Conservation (phyloP, 768 basidiomycete species). For the Podaxis pistillaris region DNA sequence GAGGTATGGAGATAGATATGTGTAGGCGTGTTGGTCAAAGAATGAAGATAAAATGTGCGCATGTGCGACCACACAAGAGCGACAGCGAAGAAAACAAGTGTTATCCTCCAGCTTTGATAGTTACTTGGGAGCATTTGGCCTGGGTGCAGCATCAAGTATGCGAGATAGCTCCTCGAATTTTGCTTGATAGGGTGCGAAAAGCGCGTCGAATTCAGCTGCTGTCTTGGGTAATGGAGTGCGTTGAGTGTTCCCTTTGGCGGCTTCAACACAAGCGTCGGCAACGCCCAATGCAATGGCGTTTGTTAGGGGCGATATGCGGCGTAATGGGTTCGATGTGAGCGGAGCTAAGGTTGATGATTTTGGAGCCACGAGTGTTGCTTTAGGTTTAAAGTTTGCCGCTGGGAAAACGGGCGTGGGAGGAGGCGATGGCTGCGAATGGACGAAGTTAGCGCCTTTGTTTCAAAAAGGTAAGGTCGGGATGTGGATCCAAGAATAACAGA, state of each 20-base stretch:
- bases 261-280: not conserved
- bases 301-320: not conserved
- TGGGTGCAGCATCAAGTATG: constrained; percentile 12
- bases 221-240: constrained; percentile 1
- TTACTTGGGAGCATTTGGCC: not conserved
- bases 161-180: constrained; percentile 16
- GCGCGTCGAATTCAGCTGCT: constrained; percentile 20
- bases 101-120: not conserved
- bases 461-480: not conserved
- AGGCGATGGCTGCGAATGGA: constrained; percentile 1
- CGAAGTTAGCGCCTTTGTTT: not conserved
- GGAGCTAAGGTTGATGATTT: not conserved
- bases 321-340: not conserved
- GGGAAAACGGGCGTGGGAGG: not conserved
- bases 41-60: too few relatives aligned
- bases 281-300: not conserved
- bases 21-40: too few relatives aligned
- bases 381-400: not conserved
- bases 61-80: not conserved
- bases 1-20: too few relatives aligned
- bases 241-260: not conserved
- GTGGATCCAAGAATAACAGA: not conserved
- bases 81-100: not conserved
- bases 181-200: constrained; percentile 21
- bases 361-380: not conserved